A percentile compares a stretch with the other conserved stretches of the same genome.
These are phyloP conservation scores for Exobasidium rhododendri DNA, from an alignment of 1,284 basidiomycete genomes.

Conservation along the genomic window DNA sequence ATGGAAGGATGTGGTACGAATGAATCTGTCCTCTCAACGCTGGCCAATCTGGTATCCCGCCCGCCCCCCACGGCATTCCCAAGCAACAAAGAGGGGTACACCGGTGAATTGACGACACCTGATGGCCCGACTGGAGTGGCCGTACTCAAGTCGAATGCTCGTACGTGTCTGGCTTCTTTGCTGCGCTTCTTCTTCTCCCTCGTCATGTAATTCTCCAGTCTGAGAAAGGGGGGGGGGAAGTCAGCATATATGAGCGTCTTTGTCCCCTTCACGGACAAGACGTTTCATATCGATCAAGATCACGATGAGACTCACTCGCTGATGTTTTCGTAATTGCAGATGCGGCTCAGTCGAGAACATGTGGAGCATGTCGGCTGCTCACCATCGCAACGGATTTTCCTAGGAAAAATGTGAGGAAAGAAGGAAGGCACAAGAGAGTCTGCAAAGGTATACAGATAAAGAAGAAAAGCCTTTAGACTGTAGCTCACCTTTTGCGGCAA, in stretches of 20 bases:
- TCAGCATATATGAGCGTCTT: not conserved
- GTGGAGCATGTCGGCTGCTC: slow-evolving; percentile 2
- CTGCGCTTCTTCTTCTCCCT: slow-evolving; percentile 7
- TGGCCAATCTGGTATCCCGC: too few species aligned
- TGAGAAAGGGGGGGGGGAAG: not conserved
- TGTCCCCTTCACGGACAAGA: too few species aligned
- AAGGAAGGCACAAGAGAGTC: too few species aligned
- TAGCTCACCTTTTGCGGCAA: not conserved
- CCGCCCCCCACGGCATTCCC: too few species aligned
- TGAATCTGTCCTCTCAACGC: too few species aligned
- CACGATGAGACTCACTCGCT: slow-evolving; percentile 8
- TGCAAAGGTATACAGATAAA: too few species aligned
- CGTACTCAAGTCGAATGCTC: too few species aligned
- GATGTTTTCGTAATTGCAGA: slow-evolving; percentile 4
- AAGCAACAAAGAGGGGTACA: too few species aligned
- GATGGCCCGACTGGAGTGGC: too few species aligned
- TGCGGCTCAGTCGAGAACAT: slow-evolving; percentile 6
- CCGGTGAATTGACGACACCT: too few species aligned
- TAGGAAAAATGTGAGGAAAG: slow-evolving; percentile 1
- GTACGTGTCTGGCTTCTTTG: slow-evolving; percentile 9
- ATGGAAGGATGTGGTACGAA: too few species aligned
- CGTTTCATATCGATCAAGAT: not conserved
- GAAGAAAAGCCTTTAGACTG: too few species aligned
- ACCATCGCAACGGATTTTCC: slow-evolving; percentile 9
- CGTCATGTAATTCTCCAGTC: not conserved